These are phyloP conservation scores for Cephaloascus albidus DNA, from an alignment of 805 yeast species.

Conservation along the genomic window DNA sequence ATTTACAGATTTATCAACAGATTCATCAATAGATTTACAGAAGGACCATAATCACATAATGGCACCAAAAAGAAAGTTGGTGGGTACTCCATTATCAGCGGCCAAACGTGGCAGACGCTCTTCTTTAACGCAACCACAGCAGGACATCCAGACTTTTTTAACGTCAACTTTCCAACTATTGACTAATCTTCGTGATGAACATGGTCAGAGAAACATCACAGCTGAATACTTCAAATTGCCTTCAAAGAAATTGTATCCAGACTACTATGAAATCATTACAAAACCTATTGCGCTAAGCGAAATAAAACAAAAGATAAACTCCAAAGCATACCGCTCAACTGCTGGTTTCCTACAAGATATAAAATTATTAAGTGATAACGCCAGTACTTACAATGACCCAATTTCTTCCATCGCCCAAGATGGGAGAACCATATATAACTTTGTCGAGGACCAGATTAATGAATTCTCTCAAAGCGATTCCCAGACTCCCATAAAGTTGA, in stretches of 20 bases:
- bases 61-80: not conserved
- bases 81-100: too few relatives aligned
- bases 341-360: constrained; percentile 23
- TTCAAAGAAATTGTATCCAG: constrained; percentile 30
- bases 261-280: constrained; percentile 27
- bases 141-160: not conserved
- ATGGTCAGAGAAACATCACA: constrained; percentile 7
- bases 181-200: not conserved
- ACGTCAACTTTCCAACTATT: not conserved
- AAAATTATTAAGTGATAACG: constrained; percentile 26
- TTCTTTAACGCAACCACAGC: too few relatives aligned
- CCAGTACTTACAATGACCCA: constrained; percentile 32
- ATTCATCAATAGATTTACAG: too few relatives aligned
- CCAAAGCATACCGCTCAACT: constrained; percentile 6
- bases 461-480: constrained; percentile 11
- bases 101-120: too few relatives aligned
- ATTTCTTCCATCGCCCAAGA: constrained; percentile 31
- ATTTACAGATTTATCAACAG: too few relatives aligned
- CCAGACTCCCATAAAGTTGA: constrained; percentile 6
- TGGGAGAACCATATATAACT: constrained; percentile 21
- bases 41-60: too few relatives aligned
- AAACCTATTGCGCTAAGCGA: constrained; percentile 26
- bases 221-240: constrained; percentile 32
- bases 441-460: constrained; percentile 39
- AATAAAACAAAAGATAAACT: constrained; percentile 14